Evolutionary conservation across 495 filamentous ascomycete species (phyloP), one percentile per base, ranked within the genome.

Genomic region (Peziza echinospora): DNA sequence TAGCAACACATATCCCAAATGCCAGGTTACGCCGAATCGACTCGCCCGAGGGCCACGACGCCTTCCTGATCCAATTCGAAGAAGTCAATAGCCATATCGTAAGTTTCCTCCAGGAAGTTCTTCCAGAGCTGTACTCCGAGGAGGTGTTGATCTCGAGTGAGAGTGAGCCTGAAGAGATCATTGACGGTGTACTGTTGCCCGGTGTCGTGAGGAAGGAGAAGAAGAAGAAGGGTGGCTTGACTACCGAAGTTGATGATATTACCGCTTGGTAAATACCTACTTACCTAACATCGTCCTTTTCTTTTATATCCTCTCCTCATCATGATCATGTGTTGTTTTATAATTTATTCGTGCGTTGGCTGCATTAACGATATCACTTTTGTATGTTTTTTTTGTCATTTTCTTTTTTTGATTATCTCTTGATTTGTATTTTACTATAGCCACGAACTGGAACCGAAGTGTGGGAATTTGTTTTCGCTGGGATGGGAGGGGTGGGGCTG

Each of bases 191-290:
- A n/a, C n/a, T n/a, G n/a, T n/a, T n/a, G n/a, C n/a, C n/a, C n/a
- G n/a, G n/a, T n/a, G n/a, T n/a, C n/a, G n/a, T n/a, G n/a, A 53
- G 51, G 13, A 57, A 58, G 11, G 63, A 53, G 45, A 67, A 62
- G 49, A 62, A 58, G 45, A 40, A 34, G 24, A 56, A 54, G 21
- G 47, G 7, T 60, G 48, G 37, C 37, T 85, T 77, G 2, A 91
- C 93, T 65, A 86, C 87, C 2, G 87, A 97, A 65, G 86, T 94
- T 37, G 87, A 85, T 49, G 89, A 97, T 62, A 93, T 97, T 52
- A 93, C 84, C 45, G 85, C 84, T 30, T 96, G 87, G 87, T 96
- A 78, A 48, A 42, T 21, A n/a, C 26, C n/a, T n/a, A n/a, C n/a
- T n/a, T n/a, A n/a, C n/a, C n/a, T n/a, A n/a, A n/a, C n/a, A n/a